Base-by-base conservation (phyloP, 179 eudicot species). In the Spinacia oleracea region DNA sequence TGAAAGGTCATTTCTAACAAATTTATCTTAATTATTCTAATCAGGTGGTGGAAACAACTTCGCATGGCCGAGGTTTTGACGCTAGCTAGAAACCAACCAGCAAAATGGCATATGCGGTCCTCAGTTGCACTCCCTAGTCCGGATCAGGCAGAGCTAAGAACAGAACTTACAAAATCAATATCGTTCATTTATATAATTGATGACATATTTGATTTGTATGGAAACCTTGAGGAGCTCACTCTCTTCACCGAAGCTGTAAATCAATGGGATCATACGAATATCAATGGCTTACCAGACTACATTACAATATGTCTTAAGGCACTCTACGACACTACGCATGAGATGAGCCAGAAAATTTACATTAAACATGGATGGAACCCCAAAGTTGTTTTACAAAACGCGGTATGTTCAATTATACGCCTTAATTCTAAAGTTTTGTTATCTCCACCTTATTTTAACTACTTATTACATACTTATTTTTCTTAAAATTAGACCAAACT, bases 41-140 rank as follows among this genome's bases (percentile, higher is more conserved):
- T 31, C 70, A 93, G 98, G 63, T 93, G 97, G 98, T 93, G 94
- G 94, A 80, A 84, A 27, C 83, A 81, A 25, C 78, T 78, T 5
- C 79, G 84, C 16, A 60, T 93, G 73, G 62, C 85, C 0, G 70
- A 82, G 60, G 87, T 84, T 6, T 70, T 93, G 70, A 83, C 82
- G 73, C 75, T 74, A 29, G 92, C 80, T 0, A 87, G 92, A 76
- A 75, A 84, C 79, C 86, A 91, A 79, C 89, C 90, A 9, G 65
- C 72, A 16, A 87, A 90, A 80, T 90, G 93, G 91, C 87, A 88
- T 62, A 84, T 87, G 73, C 83, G 89, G 88, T 76, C 90, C 4
- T 77, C 79, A 79, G 84, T 83, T 1, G 38, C 56, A 45, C 83
- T 88, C 3, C 81, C 88, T 2, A 82, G 82, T 69, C 84, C 85